Conservation (phyloP, 2,329 filamentous ascomycete genomes). For the Paecilomyces variotii region DNA sequence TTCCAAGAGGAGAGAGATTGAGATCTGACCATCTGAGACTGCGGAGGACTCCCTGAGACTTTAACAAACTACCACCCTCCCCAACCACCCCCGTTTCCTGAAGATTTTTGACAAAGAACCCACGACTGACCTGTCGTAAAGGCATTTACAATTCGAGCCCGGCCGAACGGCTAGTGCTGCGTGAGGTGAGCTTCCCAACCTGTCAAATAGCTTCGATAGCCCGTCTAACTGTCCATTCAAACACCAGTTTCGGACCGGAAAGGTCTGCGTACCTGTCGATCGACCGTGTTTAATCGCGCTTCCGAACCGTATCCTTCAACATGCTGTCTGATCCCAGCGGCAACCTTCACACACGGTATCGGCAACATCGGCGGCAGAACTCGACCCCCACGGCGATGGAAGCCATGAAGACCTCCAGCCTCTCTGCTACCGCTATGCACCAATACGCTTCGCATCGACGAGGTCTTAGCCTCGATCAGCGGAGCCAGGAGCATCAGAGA, state of each 20-base stretch:
- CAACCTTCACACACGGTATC: constrained; percentile 65
- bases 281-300: background rate
- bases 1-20: background rate
- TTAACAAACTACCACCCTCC: background rate
- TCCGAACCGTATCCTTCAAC: constrained; percentile 55
- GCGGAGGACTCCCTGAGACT: background rate
- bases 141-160: background rate
- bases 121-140: background rate
- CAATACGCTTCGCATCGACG: constrained; percentile 60
- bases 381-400: constrained; percentile 76
- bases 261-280: background rate
- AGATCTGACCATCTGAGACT: background rate
- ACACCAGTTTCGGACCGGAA: background rate
- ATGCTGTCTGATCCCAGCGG: constrained; percentile 73
- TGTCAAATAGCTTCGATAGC: background rate
- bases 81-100: background rate
- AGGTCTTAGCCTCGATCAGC: constrained; percentile 75
- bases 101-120: background rate
- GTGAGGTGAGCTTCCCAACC: constrained; percentile 54
- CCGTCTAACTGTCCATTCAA: background rate
- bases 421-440: constrained; percentile 49
- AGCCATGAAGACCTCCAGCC: constrained; percentile 59
- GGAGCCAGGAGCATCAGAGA: constrained; percentile 49
- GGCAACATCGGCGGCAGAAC: constrained; percentile 76
- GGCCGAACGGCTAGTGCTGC: constrained; percentile 72